phyloP scores from a whole-genome alignment of 1,139 yeast species.

The Pneumocystis wakefieldiae region DNA sequence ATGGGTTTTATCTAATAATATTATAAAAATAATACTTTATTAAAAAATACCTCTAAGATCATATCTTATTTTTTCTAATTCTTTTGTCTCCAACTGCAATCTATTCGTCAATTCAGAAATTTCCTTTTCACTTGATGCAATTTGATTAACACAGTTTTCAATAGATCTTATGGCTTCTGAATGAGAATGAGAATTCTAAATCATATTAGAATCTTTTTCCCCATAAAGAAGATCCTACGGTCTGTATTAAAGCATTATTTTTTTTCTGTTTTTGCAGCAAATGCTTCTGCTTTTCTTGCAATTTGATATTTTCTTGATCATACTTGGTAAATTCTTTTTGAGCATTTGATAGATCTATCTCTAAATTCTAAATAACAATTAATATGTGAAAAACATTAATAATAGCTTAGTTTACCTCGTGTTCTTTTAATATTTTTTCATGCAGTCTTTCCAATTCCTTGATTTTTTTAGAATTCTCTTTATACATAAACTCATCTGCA shows the following conservation, averaged over 20 bases:
- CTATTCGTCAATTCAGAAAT: constrained; percentile 32
- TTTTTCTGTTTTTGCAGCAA: constrained; percentile 46
- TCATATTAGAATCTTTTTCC: background rate
- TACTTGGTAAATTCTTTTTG: constrained; percentile 19
- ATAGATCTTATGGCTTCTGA: constrained; percentile 36
- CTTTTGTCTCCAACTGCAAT: constrained; percentile 39
- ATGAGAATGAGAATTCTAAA: constrained; percentile 19
- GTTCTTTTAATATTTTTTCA: background rate
- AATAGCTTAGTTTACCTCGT: background rate
- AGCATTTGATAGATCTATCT: constrained; percentile 4
- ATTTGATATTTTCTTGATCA: constrained; percentile 40
- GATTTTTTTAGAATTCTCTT: constrained; percentile 13
- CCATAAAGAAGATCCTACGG: constrained; percentile 20
- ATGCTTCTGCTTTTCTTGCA: constrained; percentile 61
- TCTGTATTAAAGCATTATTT: constrained; percentile 34
- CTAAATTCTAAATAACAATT: constrained; percentile 5
- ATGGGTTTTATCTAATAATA: constrained; percentile 37
- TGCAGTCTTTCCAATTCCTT: constrained; percentile 10
- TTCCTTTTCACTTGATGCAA: constrained; percentile 23
- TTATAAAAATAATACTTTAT: background rate
- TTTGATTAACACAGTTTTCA: constrained; percentile 32
- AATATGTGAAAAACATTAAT: background rate
- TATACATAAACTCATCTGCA: constrained; percentile 15
- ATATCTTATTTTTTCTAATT: constrained; percentile 47
- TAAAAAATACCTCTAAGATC: constrained; percentile 38